Evolutionary conservation across 176 grass and related monocot genomes (phyloP).

Genomic region (Aegilops tauschii): DNA sequence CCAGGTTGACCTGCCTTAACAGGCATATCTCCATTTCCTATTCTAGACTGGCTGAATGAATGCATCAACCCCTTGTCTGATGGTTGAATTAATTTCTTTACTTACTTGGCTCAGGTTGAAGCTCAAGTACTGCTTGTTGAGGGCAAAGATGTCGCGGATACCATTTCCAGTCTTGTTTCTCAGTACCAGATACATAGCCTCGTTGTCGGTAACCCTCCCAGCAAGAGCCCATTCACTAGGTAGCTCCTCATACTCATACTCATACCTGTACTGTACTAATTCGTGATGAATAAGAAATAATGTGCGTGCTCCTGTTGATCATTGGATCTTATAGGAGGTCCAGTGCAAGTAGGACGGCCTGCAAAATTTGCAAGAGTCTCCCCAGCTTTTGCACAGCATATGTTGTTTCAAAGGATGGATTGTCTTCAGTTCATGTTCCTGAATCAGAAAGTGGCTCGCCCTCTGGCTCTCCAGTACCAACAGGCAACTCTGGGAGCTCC

Average conservation of each 20-base stretch:
- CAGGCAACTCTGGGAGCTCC: neutral
- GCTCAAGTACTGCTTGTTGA: constrained; percentile 30
- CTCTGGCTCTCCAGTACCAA: neutral
- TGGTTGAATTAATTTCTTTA: neutral
- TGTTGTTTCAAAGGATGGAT: constrained; percentile 33
- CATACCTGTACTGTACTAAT: neutral
- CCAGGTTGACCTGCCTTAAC: no score
- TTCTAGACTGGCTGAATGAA: no score
- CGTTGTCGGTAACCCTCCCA: constrained; percentile 23
- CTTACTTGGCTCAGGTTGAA: constrained; percentile 25
- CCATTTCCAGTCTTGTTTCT: constrained; percentile 28
- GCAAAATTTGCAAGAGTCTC: constrained; percentile 34
- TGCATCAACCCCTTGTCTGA: neutral
- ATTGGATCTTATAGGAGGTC: constrained; percentile 27
- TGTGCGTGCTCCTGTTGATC: neutral
- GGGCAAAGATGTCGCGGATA: constrained; percentile 21
- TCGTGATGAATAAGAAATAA: neutral
- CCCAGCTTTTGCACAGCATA: constrained; percentile 41
- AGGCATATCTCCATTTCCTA: no score
- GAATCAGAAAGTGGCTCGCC: neutral
- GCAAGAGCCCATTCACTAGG: constrained; percentile 24
- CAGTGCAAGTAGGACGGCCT: constrained; percentile 17
- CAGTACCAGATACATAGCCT: constrained; percentile 18
- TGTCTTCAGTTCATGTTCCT: constrained; percentile 35
- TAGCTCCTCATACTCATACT: neutral